These are phyloP conservation scores for Suillus spraguei DNA, from an alignment of 768 basidiomycete genomes.

Conservation along the genomic window DNA sequence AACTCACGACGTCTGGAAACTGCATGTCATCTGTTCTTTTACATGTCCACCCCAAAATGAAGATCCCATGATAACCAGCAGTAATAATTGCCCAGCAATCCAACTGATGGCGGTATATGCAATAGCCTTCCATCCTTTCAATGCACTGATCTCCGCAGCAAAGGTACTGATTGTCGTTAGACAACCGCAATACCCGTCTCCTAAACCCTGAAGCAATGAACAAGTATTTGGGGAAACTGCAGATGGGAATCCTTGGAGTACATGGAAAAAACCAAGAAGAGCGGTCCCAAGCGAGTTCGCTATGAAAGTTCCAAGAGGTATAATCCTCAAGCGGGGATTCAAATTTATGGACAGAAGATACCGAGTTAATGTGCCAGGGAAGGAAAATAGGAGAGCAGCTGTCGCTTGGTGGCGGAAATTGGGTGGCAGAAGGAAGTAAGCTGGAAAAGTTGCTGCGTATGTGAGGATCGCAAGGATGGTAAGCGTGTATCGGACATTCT, in stretches of 20 bases:
- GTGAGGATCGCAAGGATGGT: slow-evolving; percentile 59
- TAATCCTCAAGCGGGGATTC: slow-evolving; percentile 60
- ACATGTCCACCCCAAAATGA: slow-evolving; percentile 54
- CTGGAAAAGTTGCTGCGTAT: slow-evolving; percentile 75
- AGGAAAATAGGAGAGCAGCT: slow-evolving; percentile 86
- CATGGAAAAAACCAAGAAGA: slow-evolving; percentile 73
- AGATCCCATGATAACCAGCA: slow-evolving; percentile 75
- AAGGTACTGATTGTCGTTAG: slow-evolving; percentile 95
- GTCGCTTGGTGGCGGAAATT: slow-evolving; percentile 78
- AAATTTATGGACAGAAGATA: slow-evolving; percentile 74
- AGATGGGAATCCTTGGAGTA: slow-evolving; percentile 57
- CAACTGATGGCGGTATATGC: slow-evolving; percentile 74
- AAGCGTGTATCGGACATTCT: slow-evolving; percentile 49
- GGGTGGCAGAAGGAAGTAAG: slow-evolving; percentile 75
- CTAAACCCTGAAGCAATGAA: slow-evolving; percentile 75
- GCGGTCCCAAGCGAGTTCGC: slow-evolving; percentile 82
- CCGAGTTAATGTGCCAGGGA: slow-evolving; percentile 85
- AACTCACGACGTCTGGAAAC: slow-evolving; percentile 29
- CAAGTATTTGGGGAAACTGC: slow-evolving; percentile 56
- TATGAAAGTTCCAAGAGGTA: slow-evolving; percentile 80
- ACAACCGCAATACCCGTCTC: slow-evolving; percentile 94
- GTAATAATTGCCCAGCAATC: slow-evolving; percentile 64
- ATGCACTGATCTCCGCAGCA: slow-evolving; percentile 70
- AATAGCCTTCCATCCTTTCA: slow-evolving; percentile 59
- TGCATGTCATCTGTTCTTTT: slow-evolving; percentile 53